Evolutionary conservation across 2,329 filamentous ascomycete species (phyloP).

Genomic region (Aureobasidium sp.): DNA sequence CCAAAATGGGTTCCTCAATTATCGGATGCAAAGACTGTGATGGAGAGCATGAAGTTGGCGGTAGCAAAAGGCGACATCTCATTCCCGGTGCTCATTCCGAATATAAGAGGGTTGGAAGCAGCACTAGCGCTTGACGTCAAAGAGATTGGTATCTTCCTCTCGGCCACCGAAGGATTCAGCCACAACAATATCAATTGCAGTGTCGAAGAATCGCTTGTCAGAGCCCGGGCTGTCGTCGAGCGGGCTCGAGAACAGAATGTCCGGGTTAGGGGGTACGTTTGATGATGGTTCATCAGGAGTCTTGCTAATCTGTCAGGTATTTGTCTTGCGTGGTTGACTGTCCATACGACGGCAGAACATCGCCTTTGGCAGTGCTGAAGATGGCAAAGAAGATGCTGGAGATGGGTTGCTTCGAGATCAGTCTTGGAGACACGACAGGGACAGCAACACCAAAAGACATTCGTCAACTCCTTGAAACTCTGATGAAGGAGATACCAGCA

Average conservation of each 20-base stretch:
- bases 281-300: background rate
- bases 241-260: constrained; percentile 58
- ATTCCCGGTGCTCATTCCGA: constrained; percentile 77
- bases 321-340: constrained; percentile 76
- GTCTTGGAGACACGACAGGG: constrained; percentile 82
- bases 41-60: background rate
- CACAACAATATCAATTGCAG: constrained; percentile 76
- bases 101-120: constrained; percentile 63
- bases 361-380: constrained; percentile 48
- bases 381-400: constrained; percentile 62
- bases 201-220: constrained; percentile 63
- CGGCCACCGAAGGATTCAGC: constrained; percentile 73
- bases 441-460: constrained; percentile 79
- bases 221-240: constrained; percentile 64
- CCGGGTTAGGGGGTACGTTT: constrained; percentile 56
- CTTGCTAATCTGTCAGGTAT: constrained; percentile 37
- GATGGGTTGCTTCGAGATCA: constrained; percentile 88
- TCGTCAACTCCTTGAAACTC: constrained; percentile 54
- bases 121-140: constrained; percentile 48
- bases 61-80: constrained; percentile 45
- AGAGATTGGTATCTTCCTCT: constrained; percentile 74
- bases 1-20: constrained; percentile 83
- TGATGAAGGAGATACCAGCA: constrained; percentile 60
- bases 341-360: constrained; percentile 61
- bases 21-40: constrained; percentile 21